phyloP scores from a whole-genome alignment of 2,329 filamentous ascomycete species.

The Pseudogymnoascus sp. region DNA sequence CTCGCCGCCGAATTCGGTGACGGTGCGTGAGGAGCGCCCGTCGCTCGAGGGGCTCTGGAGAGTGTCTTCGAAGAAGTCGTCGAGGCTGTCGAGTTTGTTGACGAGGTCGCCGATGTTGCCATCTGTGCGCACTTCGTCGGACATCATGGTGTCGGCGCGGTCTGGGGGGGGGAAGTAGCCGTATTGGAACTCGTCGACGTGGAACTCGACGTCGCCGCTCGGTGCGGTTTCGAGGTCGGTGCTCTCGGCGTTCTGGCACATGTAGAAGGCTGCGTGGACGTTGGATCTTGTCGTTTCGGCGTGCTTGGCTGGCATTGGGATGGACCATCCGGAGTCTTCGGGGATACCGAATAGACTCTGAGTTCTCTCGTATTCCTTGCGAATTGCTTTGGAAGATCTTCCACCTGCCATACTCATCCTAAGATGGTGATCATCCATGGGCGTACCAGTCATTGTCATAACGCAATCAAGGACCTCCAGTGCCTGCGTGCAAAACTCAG shows the following conservation, averaged over 20 bases:
- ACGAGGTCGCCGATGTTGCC: constrained; percentile 76
- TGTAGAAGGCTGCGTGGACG: constrained; percentile 94
- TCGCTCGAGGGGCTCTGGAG: constrained; percentile 52
- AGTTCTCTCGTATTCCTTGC: constrained; percentile 90
- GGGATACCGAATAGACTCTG: constrained; percentile 95
- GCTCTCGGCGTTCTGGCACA: constrained; percentile 63
- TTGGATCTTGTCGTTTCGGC: constrained; percentile 81
- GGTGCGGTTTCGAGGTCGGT: constrained; percentile 54
- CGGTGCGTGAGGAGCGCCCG: constrained; percentile 53
- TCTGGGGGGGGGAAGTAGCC: constrained; percentile 57
- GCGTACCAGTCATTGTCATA: constrained; percentile 85
- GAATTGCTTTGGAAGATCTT: constrained; percentile 67
- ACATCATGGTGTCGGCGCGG: constrained; percentile 79
- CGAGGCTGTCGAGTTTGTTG: constrained; percentile 68
- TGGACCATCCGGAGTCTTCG: constrained; percentile 91
- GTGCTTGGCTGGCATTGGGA: constrained; percentile 85
- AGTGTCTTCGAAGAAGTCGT: constrained; percentile 71
- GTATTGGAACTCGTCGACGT: constrained; percentile 68
- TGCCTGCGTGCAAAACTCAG: constrained; percentile 88
- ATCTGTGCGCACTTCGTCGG: constrained; percentile 61
- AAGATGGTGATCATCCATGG: constrained; percentile 89
- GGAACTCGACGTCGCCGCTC: constrained; percentile 84
- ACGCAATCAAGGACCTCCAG: constrained; percentile 89
- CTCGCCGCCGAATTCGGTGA: constrained; percentile 58
- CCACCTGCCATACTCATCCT: constrained; percentile 97